Conservation (phyloP, 148 eudicot genomes). For the Rhododendron molle region DNA sequence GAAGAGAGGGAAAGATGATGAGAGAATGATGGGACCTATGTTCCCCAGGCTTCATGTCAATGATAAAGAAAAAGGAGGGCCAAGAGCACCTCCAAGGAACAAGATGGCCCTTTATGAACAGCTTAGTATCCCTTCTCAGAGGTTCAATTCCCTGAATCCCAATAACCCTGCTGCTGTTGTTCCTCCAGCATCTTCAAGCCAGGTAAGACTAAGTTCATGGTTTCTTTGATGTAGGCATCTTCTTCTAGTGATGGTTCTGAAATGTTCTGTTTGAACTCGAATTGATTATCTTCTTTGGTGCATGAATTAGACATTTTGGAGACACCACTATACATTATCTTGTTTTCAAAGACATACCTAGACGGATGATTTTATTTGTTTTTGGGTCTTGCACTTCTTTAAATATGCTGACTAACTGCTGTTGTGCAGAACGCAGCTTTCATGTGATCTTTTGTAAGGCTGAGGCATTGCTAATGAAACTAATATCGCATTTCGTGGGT, state of each 20-base stretch:
- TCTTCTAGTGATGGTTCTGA: background rate
- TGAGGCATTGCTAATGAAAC: background rate
- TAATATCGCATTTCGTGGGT: background rate
- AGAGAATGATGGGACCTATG: slow-evolving; percentile 66
- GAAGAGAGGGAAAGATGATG: slow-evolving; percentile 68
- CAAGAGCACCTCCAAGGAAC: slow-evolving; percentile 94
- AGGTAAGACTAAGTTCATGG: slow-evolving; percentile 28
- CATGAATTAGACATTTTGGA: background rate
- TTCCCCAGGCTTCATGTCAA: slow-evolving; percentile 91
- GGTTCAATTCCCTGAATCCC: slow-evolving; percentile 34
- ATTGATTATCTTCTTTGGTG: background rate
- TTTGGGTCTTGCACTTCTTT: background rate
- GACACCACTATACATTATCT: too few relatives aligned
- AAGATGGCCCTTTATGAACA: slow-evolving; percentile 98
- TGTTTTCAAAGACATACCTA: background rate
- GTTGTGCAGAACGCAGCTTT: background rate
- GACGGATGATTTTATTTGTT: background rate
- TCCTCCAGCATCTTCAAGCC: slow-evolving; percentile 46
- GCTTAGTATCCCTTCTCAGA: slow-evolving; percentile 74
- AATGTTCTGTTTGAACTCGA: background rate
- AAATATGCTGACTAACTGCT: background rate
- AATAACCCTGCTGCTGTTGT: slow-evolving; percentile 19
- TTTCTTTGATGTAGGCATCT: background rate
- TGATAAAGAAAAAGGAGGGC: slow-evolving; percentile 91
- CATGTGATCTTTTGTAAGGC: background rate